A percentile compares a stretch with the other conserved stretches of the same genome.
phyloP scores from a whole-genome alignment of 116 monocot species.

The Dioscorea cayenensis region DNA sequence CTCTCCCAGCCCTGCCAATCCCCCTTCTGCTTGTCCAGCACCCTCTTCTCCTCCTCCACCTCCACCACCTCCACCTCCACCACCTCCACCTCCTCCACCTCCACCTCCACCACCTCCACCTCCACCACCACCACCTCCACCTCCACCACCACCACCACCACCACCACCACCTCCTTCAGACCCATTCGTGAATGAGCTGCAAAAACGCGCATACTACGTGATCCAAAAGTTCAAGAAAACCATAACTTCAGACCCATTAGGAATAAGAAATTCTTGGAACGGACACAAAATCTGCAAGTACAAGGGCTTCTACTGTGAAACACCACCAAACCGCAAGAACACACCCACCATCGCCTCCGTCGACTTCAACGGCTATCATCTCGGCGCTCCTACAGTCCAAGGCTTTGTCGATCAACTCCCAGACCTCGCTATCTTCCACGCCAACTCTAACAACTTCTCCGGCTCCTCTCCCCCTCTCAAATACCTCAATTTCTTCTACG shows the following conservation, averaged over 20 bases:
- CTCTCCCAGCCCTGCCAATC: too few relatives aligned
- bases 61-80: not conserved
- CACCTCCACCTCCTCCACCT: not conserved
- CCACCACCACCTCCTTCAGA: not conserved
- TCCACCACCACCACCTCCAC: not conserved
- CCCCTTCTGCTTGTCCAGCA: not conserved
- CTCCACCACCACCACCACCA: not conserved
- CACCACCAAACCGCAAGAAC: conserved; percentile 10
- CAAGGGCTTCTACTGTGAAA: conserved; percentile 24
- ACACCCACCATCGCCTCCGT: conserved; percentile 9
- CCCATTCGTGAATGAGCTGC: not conserved
- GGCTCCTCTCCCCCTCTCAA: conserved; percentile 28
- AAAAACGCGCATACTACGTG: conserved; percentile 9
- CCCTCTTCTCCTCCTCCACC: not conserved
- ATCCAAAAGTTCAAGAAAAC: conserved; percentile 33
- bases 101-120: not conserved
- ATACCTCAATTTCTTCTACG: conserved; percentile 27
- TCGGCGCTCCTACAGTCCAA: conserved; percentile 17
- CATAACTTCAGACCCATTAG: conserved; percentile 26
- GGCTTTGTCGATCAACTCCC: conserved; percentile 31
- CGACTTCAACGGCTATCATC: conserved; percentile 39
- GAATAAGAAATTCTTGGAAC: conserved; percentile 16
- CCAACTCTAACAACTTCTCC: conserved; percentile 44
- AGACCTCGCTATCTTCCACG: conserved; percentile 46
- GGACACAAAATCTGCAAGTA: conserved; percentile 24